phyloP scores from a whole-genome alignment of 1,284 basidiomycete species.

The Leccinum holopus region DNA sequence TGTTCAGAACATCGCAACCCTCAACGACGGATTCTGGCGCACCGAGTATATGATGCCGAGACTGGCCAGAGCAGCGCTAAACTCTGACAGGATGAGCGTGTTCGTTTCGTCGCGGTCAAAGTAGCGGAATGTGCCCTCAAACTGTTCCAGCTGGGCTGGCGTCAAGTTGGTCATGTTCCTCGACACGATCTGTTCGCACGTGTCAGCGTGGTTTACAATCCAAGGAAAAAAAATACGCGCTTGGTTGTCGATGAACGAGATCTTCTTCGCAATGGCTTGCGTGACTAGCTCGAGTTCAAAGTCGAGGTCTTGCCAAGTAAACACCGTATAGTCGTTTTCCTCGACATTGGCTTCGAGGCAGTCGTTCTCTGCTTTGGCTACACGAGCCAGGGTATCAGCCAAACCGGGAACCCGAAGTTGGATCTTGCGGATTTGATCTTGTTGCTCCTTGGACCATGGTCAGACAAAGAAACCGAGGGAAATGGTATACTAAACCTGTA shows the following conservation, averaged over 20 bases:
- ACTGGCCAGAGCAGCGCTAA: constrained; percentile 91
- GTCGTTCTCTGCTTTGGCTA: constrained; percentile 67
- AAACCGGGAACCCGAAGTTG: constrained; percentile 65
- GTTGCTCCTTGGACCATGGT: constrained; percentile 46
- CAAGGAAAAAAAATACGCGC: constrained; percentile 38
- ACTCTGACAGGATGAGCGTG: constrained; percentile 81
- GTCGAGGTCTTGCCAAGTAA: constrained; percentile 86
- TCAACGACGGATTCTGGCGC: constrained; percentile 19
- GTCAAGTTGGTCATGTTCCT: constrained; percentile 90
- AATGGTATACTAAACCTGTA: constrained; percentile 57
- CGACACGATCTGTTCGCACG: constrained; percentile 77
- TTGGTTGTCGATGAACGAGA: constrained; percentile 96
- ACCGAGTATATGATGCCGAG: constrained; percentile 92
- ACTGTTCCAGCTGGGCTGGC: constrained; percentile 95
- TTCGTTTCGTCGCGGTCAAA: constrained; percentile 95
- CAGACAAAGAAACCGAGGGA: constrained; percentile 21
- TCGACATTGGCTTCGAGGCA: constrained; percentile 93
- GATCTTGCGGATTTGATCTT: constrained; percentile 52
- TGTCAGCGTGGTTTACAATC: constrained; percentile 13
- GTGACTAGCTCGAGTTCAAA: constrained; percentile 87
- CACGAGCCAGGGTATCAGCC: constrained; percentile 53
- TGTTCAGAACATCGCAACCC: constrained; percentile 7
- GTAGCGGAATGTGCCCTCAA: constrained; percentile 96
- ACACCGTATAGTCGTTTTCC: constrained; percentile 95
- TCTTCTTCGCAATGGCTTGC: constrained; percentile 84